A percentile compares a stretch with the other conserved stretches of the same genome.
Evolutionary conservation across 345 rosid species (phyloP).

Genomic region (Salix purpurea): DNA sequence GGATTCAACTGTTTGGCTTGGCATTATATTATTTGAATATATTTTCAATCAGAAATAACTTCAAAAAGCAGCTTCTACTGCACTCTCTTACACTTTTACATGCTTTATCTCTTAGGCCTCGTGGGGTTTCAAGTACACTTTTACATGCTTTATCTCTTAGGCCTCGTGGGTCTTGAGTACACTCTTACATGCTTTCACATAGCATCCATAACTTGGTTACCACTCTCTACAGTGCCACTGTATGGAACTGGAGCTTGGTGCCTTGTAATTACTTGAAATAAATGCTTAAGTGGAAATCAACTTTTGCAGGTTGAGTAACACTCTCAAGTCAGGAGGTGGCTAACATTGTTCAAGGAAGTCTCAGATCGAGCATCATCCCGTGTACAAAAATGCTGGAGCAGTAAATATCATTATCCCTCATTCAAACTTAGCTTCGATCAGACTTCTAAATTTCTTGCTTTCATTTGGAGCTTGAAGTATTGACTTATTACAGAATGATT

Average conservation of each 20-base stretch:
- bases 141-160: not conserved
- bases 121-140: not conserved
- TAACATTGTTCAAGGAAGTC: slow-evolving; percentile 8
- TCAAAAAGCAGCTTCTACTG: too few species aligned
- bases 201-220: not conserved
- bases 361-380: not conserved
- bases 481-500: not conserved
- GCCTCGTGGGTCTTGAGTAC: not conserved
- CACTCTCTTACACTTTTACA: too few species aligned
- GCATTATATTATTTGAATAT: too few species aligned
- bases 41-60: too few species aligned
- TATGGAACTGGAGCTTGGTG: not conserved
- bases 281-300: not conserved
- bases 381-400: not conserved
- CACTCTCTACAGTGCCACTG: not conserved
- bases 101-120: not conserved
- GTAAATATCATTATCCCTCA: not conserved
- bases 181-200: not conserved
- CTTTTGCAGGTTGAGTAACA: slow-evolving; percentile 54
- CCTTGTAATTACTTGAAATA: not conserved
- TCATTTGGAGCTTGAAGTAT: not conserved
- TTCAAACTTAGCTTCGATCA: not conserved
- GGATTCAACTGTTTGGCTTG: too few species aligned
- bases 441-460: not conserved
- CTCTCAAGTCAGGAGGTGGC: slow-evolving; percentile 50